Conservation (phyloP, 2,329 filamentous ascomycete species). For the Plenodomus lindquistii region DNA sequence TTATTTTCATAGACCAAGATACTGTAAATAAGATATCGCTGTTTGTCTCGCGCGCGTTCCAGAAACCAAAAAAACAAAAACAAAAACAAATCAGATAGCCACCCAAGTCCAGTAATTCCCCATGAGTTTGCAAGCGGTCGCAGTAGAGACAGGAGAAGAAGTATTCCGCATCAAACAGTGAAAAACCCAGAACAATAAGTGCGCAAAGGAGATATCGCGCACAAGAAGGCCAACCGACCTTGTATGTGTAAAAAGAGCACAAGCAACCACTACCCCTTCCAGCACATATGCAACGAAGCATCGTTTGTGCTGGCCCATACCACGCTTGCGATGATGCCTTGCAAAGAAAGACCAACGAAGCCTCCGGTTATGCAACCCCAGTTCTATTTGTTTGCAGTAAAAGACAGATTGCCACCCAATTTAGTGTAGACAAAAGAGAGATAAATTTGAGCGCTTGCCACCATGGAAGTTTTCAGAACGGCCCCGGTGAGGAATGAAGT, state of each 20-base stretch:
- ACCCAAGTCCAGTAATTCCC: conserved; percentile 19
- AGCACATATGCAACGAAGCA: conserved; percentile 30
- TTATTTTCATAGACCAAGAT: not conserved
- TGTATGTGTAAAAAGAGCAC: conserved; percentile 21
- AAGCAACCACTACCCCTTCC: conserved; percentile 24
- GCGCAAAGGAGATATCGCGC: conserved; percentile 5
- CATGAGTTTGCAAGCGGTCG: conserved; percentile 6
- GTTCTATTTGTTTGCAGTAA: conserved; percentile 28
- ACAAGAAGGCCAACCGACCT: conserved; percentile 3
- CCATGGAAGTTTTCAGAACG: conserved; percentile 16
- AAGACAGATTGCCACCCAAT: conserved; percentile 30
- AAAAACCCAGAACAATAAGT: conserved; percentile 19
- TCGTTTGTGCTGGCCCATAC: conserved; percentile 18
- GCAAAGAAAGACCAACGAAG: conserved; percentile 21
- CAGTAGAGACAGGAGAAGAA: conserved; percentile 16
- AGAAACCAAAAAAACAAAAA: conserved; percentile 1
- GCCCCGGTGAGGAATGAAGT: not conserved
- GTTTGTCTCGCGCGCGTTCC: not conserved
- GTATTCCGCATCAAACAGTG: conserved; percentile 8
- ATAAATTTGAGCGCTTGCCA: conserved; percentile 23
- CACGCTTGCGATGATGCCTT: conserved; percentile 27
- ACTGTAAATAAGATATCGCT: not conserved
- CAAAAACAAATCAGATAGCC: conserved; percentile 19
- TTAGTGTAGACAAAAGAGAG: conserved; percentile 17
- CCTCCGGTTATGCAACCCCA: conserved; percentile 31